These are phyloP conservation scores for Exophiala calicioides DNA, from an alignment of 2,329 filamentous ascomycete genomes.

Conservation along the genomic window DNA sequence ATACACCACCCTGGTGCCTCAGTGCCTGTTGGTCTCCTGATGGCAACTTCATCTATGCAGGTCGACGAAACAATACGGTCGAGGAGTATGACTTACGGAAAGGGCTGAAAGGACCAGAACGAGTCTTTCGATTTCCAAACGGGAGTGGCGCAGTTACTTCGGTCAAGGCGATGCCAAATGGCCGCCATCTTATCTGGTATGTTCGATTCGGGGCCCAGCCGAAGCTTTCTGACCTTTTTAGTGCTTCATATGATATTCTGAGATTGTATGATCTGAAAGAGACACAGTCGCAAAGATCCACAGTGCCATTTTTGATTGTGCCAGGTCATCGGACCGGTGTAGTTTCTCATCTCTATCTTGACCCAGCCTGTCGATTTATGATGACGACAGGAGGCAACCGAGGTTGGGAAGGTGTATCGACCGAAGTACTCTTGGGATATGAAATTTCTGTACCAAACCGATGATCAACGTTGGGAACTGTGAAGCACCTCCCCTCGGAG, in stretches of 20 bases:
- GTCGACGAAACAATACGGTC: constrained; percentile 85
- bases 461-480: constrained; percentile 3
- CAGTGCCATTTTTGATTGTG: constrained; percentile 93
- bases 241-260: constrained; percentile 89
- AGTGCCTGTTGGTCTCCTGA: constrained; percentile 95
- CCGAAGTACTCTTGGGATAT: constrained; percentile 90
- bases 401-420: constrained; percentile 89
- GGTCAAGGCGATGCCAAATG: constrained; percentile 87
- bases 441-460: constrained; percentile 65
- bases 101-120: constrained; percentile 70
- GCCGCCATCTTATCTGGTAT: constrained; percentile 79
- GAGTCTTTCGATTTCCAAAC: constrained; percentile 81
- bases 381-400: constrained; percentile 87
- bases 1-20: constrained; percentile 95
- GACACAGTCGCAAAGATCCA: constrained; percentile 67
- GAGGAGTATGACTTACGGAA: constrained; percentile 92
- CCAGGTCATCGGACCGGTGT: constrained; percentile 87
- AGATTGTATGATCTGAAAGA: constrained; percentile 83
- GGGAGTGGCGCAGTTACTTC: constrained; percentile 90
- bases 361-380: constrained; percentile 87
- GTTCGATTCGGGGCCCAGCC: too few species aligned
- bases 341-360: constrained; percentile 81
- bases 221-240: too few species aligned
- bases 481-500: background rate
- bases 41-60: constrained; percentile 92